Evolutionary conservation across 176 grass and related monocot species (phyloP).

Genomic region (Raddia distichophylla): DNA sequence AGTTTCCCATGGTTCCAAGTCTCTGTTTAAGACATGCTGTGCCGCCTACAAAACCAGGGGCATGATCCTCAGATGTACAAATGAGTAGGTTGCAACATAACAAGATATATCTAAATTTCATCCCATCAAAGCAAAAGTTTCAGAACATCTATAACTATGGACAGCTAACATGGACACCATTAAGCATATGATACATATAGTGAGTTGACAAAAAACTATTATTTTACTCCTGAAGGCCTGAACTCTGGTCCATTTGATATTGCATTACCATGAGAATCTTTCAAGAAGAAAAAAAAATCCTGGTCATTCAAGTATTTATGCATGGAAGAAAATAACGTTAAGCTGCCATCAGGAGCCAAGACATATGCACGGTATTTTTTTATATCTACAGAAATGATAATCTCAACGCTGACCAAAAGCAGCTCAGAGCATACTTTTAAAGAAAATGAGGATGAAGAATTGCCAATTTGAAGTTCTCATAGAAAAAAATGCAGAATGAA

Average conservation of each 20-base stretch:
- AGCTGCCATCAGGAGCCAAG: neutral
- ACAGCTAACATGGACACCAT: neutral
- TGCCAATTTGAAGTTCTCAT: neutral
- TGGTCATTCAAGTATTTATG: neutral
- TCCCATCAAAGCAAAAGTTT: neutral
- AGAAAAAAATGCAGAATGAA: neutral
- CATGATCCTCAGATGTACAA: constrained; percentile 6
- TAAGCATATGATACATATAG: too few species aligned
- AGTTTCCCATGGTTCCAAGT: constrained; percentile 91
- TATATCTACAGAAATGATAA: neutral
- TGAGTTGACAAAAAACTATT: too few species aligned
- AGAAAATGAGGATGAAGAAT: neutral
- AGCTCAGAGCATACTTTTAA: neutral
- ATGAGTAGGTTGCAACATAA: neutral
- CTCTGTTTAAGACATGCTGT: constrained; percentile 73
- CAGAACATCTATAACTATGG: neutral
- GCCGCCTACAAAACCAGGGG: constrained; percentile 50
- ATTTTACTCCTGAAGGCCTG: too few species aligned
- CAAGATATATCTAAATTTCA: neutral
- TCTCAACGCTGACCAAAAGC: neutral
- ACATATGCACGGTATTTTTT: neutral
- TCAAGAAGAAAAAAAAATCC: neutral
- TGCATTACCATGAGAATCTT: neutral
- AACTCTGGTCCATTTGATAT: neutral
- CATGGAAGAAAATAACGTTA: neutral